Evolutionary conservation across 495 filamentous ascomycete species (phyloP), one percentile per base, ranked within the genome.

Genomic region (Xylaria intraflava): DNA sequence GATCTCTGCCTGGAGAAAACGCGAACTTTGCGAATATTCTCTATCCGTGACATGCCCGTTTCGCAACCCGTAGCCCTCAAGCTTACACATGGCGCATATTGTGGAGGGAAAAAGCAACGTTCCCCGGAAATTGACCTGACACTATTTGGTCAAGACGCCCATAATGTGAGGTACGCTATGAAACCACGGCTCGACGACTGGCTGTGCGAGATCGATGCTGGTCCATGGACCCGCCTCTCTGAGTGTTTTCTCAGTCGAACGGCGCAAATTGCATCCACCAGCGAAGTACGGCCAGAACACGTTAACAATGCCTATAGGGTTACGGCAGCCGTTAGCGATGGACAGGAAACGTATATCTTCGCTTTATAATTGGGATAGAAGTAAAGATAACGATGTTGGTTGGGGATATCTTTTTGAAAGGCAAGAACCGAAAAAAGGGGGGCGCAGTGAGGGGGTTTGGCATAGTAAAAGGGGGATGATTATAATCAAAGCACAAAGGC

Each of bases 181-280:
- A 60, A 69, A 78, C 66, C 69, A 72, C 53, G 71, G 74, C 46
- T 73, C 75, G 42, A 59, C 62, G 20, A 72, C 65, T 12, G 72
- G 70, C 44, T 69, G 67, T 10, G 24, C 63, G 57, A 87, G 60
- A 41, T 84, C 74, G 44, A 84, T 62, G 36, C 69, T 66, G 46
- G 69, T 67, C 82, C 83, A 87, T 20, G 76, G 71, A 0, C 81
- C 83, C 57, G 74, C 80, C 19, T 65, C 62, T 29, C 68, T 68
- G 39, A 87, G 61, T 57, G 63, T 76, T 48, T 62, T 59, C 56
- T 70, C 78, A 16, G 80, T 84, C 64, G 80, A 76, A 27, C 83
- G 72, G 51, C 74, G 68, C 49, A 86, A 64, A 38, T 73, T 65
- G 59, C 84, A 88, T 35, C 82, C 81, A 9, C 83, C 83, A 43